Percentiles rank a stretch among this genome's conserved stretches.
Evolutionary conservation across 176 grass and related monocot genomes (phyloP).

Genomic region (Oryza glaberrima): DNA sequence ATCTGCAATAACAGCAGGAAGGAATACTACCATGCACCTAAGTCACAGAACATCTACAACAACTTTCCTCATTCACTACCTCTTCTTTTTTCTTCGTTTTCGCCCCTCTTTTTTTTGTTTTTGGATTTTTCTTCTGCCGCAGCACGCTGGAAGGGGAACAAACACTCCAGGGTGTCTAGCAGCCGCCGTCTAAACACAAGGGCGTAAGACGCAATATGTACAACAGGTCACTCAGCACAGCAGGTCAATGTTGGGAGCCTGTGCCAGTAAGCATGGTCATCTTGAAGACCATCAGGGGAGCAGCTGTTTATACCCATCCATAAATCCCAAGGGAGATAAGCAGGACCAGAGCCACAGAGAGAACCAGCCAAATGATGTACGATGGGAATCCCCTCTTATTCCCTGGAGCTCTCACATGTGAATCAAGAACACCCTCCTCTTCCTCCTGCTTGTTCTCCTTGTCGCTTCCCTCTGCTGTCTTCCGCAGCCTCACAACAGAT

Average conservation of each 20-base stretch:
- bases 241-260: neutral
- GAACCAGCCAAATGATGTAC: conserved; percentile 51
- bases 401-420: conserved; percentile 14
- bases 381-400: conserved; percentile 29
- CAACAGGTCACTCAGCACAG: conserved; percentile 15
- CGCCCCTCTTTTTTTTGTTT: neutral
- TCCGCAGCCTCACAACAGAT: conserved; percentile 49
- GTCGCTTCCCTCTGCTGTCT: conserved; percentile 28
- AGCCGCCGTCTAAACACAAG: neutral
- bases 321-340: conserved; percentile 49
- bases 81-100: neutral
- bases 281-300: neutral
- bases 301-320: conserved; percentile 31
- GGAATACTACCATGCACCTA: conserved; percentile 44
- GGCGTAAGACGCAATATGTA: conserved; percentile 35
- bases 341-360: conserved; percentile 46
- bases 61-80: conserved; percentile 28
- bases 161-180: conserved; percentile 19
- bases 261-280: neutral
- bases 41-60: conserved; percentile 28
- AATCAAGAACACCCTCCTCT: conserved; percentile 15
- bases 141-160: neutral
- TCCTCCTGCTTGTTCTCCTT: conserved; percentile 40
- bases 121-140: conserved; percentile 31
- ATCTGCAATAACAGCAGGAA: conserved; percentile 9